phyloP scores from a whole-genome alignment of 371 early-diverging fungal species.

The Rhizomucor miehei region DNA sequence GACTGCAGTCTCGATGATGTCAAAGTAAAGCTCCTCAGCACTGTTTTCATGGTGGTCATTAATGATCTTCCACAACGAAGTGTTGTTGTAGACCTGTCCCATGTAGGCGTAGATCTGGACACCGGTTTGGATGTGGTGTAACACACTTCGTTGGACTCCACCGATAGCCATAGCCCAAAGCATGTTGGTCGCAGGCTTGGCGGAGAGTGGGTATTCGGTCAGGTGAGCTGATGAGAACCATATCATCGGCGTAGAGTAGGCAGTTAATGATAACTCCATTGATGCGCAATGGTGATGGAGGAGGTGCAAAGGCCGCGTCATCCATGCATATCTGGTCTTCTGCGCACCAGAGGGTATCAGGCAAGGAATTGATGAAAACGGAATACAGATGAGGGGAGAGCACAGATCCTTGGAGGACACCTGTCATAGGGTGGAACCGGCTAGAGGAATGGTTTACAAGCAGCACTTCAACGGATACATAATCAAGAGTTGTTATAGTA shows the following conservation, averaged over 20 bases:
- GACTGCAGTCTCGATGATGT: too few relatives aligned
- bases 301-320: background rate
- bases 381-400: conserved; percentile 24
- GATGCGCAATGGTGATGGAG: background rate
- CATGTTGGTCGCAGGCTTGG: conserved; percentile 11
- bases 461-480: conserved; percentile 3
- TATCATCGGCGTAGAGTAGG: conserved; percentile 29
- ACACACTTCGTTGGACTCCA: conserved; percentile 32
- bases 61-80: too few relatives aligned
- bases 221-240: conserved; percentile 19
- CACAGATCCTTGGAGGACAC: conserved; percentile 22
- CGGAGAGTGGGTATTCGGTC: conserved; percentile 15
- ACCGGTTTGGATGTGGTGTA: background rate
- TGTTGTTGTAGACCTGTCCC: too few relatives aligned
- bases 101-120: too few relatives aligned
- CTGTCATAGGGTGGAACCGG: conserved; percentile 6
- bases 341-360: background rate
- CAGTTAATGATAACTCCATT: conserved; percentile 7
- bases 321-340: too few relatives aligned
- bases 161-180: conserved; percentile 16
- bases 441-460: conserved; percentile 2
- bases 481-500: conserved; percentile 7
- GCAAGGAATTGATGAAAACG: conserved; percentile 18
- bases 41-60: too few relatives aligned
- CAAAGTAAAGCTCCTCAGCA: too few relatives aligned